Conservation (phyloP, 495 filamentous ascomycete species). For the Melanomma pulvis-pyrius region DNA sequence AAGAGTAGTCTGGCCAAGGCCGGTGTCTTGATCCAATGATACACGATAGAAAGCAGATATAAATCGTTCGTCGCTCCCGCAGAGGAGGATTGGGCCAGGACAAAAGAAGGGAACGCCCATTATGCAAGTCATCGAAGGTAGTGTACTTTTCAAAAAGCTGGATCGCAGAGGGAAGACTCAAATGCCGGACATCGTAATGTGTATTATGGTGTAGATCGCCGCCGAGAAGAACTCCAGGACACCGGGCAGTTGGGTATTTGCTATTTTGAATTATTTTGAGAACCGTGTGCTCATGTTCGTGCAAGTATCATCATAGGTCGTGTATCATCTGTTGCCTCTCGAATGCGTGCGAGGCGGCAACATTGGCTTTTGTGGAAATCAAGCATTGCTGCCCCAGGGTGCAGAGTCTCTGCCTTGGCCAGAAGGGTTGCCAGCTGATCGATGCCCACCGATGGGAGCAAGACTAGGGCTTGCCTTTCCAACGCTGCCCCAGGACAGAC, state of each 20-base stretch:
- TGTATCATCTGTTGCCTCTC: background rate
- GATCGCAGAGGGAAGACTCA: background rate
- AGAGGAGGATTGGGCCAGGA: background rate
- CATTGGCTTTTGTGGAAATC: background rate
- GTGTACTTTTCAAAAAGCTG: background rate
- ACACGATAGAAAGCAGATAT: background rate
- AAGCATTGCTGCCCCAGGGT: slow-evolving; percentile 23
- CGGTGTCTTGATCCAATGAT: background rate
- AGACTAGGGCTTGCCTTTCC: slow-evolving; percentile 31
- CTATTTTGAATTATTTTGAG: slow-evolving; percentile 1
- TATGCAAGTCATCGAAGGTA: slow-evolving; percentile 3
- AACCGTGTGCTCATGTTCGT: background rate
- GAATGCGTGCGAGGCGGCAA: background rate
- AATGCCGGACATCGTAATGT: background rate
- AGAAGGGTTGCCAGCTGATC: background rate
- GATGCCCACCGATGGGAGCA: slow-evolving; percentile 37
- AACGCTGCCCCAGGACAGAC: slow-evolving; percentile 31
- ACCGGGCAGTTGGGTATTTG: slow-evolving; percentile 2
- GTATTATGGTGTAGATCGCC: background rate
- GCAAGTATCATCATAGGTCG: background rate
- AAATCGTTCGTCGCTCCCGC: background rate
- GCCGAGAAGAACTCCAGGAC: background rate
- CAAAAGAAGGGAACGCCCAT: slow-evolving; percentile 8
- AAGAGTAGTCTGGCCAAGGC: background rate
- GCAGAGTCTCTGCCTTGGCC: slow-evolving; percentile 7